Base-by-base conservation (phyloP, 495 filamentous ascomycete genomes). In the Penicillium psychrofluorescens region DNA sequence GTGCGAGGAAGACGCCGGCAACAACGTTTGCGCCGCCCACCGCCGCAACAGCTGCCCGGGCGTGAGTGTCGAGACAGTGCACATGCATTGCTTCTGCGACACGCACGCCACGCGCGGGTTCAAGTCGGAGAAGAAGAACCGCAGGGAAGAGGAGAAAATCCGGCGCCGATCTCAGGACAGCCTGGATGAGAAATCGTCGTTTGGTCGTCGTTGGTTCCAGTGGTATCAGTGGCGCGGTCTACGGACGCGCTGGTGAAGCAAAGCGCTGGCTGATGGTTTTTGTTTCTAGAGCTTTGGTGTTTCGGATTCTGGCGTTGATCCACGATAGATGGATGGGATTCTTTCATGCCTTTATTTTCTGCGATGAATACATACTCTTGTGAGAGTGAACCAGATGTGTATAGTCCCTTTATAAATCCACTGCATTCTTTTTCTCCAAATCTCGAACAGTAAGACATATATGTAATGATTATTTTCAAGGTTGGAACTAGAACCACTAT, bases 61-160 rank as follows among this genome's bases (percentile, higher is more conserved):
- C 1, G 40, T 70, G 9, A 60, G 54, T 29, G 44, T 67, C 27
- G 63, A 73, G 36, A 67, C 63, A 8, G 69, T 68, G 5, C 63
- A 66, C 29, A 67, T 73, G 67, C 64, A 73, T 27, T 70, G 66
- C 32, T 73, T 66, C 54, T 71, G 69, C 56, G 57, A 68, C 41
- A 48, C 45, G 1, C 69, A 73, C 36, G 66, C 69, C 6, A 65
- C 56, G 3, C 62, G 58, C 11, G 54, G 55, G n/a, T 71, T 64
- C 51, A 62, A 57, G 43, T 54, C 58, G 7, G 59, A 67, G 55
- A 62, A 61, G 22, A 54, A 68, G 45, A 58, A 51, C 4, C 49
- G 42, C 34, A 65, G 62, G 35, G 45, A 50, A 42, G 56, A 63
- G 49, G 45, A 55, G 40, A 49, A 58, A 49, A 11, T 52, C 29